Percentiles rank a stretch among this genome's conserved stretches.
Conservation (phyloP, 2,329 filamentous ascomycete species). For the Cladosporium sp. region DNA sequence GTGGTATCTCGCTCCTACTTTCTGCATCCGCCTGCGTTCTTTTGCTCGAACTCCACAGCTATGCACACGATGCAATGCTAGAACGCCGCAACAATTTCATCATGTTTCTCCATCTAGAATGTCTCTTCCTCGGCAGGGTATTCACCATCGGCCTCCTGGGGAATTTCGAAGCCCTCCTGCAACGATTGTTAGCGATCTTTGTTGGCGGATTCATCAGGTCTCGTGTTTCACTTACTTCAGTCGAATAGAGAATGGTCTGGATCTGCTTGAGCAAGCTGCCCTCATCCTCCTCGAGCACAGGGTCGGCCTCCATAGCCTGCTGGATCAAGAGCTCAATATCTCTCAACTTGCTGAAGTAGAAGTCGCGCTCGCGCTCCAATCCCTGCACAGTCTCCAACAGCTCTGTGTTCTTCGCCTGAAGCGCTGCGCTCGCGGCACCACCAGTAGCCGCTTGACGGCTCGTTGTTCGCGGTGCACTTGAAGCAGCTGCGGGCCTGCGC, state of each 20-base stretch:
- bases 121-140: slow-evolving; percentile 71
- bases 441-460: slow-evolving; percentile 44
- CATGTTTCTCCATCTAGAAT: slow-evolving; percentile 53
- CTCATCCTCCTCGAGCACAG: slow-evolving; percentile 91
- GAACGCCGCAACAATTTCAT: slow-evolving; percentile 14
- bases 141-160: slow-evolving; percentile 70
- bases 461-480: slow-evolving; percentile 48
- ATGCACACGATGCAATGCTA: slow-evolving; percentile 19
- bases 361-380: slow-evolving; percentile 93
- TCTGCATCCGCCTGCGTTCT: not conserved
- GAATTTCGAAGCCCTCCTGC: slow-evolving; percentile 75
- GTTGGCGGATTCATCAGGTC: not conserved
- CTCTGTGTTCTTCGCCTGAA: slow-evolving; percentile 82
- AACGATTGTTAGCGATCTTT: not conserved
- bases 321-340: slow-evolving; percentile 96
- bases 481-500: slow-evolving; percentile 44
- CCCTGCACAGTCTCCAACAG: slow-evolving; percentile 95
- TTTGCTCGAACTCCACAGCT: slow-evolving; percentile 6
- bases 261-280: slow-evolving; percentile 92
- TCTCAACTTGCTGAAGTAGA: slow-evolving; percentile 98
- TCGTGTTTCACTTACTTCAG: slow-evolving; percentile 63
- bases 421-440: slow-evolving; percentile 64
- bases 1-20: slow-evolving; percentile 14
- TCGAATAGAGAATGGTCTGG: slow-evolving; percentile 95
- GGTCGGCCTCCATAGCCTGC: slow-evolving; percentile 87